These are phyloP conservation scores for Pythium volutum DNA, from an alignment of 352 stramenopile species.

Conservation along the genomic window DNA sequence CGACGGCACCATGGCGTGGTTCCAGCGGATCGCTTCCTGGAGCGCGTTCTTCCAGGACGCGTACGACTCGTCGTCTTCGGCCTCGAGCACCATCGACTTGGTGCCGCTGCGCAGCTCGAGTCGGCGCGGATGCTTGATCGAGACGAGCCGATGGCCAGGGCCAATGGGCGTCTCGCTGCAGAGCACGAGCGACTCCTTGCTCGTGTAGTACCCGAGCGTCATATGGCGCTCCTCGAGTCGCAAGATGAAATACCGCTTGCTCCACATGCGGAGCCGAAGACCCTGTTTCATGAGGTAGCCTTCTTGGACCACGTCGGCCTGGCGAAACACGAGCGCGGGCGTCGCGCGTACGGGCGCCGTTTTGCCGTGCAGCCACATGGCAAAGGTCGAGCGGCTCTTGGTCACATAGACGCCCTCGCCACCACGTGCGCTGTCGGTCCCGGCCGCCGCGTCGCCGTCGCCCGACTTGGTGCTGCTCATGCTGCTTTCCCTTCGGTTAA, in stretches of 20 bases:
- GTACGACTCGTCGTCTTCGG: conserved; percentile 57
- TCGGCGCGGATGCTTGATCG: conserved; percentile 57
- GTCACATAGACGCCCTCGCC: conserved; percentile 83
- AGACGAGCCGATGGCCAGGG: conserved; percentile 49
- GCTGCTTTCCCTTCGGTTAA: not conserved
- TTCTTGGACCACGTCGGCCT: conserved; percentile 83
- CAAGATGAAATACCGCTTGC: conserved; percentile 83
- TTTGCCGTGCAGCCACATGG: conserved; percentile 85
- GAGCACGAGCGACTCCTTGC: conserved; percentile 73
- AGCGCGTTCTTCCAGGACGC: conserved; percentile 65
- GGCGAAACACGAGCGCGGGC: conserved; percentile 68
- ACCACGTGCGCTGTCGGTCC: conserved; percentile 15
- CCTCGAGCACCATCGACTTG: conserved; percentile 72
- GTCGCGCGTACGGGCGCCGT: conserved; percentile 42
- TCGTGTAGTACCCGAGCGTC: conserved; percentile 86
- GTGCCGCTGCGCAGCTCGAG: conserved; percentile 70
- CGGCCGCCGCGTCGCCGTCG: conserved; percentile 13
- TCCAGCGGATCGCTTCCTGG: conserved; percentile 83
- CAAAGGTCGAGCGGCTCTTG: conserved; percentile 81
- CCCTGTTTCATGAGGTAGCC: conserved; percentile 85
- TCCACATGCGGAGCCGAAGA: conserved; percentile 76
- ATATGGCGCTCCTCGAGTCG: conserved; percentile 86
- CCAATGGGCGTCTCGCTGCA: conserved; percentile 84
- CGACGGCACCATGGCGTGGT: conserved; percentile 81
- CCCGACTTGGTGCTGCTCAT: conserved; percentile 29